Evolutionary conservation across 2,329 filamentous ascomycete species (phyloP), one percentile per base, ranked within the genome.

Genomic region (Pseudopithomyces chartarum): DNA sequence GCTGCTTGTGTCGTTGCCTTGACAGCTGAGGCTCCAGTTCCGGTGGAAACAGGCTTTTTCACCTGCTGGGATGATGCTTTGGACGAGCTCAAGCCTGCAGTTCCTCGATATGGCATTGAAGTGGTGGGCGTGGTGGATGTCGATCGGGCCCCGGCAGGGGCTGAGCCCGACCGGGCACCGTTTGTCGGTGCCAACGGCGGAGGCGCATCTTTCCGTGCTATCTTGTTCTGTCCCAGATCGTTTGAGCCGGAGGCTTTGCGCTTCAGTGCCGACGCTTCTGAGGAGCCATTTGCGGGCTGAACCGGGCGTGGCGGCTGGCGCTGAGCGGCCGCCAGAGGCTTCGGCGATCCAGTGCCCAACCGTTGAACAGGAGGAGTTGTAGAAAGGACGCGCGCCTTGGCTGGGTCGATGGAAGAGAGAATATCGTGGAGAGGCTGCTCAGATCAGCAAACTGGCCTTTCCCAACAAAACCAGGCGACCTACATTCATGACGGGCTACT

Each of bases 221-320:
- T 53, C 57, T 77, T 77, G 50, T 59, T 55, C 50, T 71, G 68
- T 45, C 58, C 65, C 52, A 56, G 59, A 32, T 71, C 70, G 26
- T 64, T 63, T 13, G 73, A 64, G n/a, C 70, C 67, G 20, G 75
- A 76, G 47, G 76, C 76, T 61, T 78, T 78, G 57, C 76, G 74
- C 63, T 78, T 79, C 38, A 67, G 71, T 65, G 71, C 67, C 53
- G 77, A 78, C 26, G 70, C 53, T 56, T 69, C 69, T 8, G 71
- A 61, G 44, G 65, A 58, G 50, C 72, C 65, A 29, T 74, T 76
- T 50, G 60, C 51, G 26, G 57, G 63, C 51, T 54, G 60, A 43
- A 59, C 56, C 45, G 69, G 71, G 49, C 71, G 71, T 58, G 64
- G 62, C 49, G 57, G 67, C 62, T 65, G 61, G 47, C 45, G 45